These are phyloP conservation scores for Cajanus cajan DNA, from an alignment of 306 rosid species.

Conservation along the genomic window DNA sequence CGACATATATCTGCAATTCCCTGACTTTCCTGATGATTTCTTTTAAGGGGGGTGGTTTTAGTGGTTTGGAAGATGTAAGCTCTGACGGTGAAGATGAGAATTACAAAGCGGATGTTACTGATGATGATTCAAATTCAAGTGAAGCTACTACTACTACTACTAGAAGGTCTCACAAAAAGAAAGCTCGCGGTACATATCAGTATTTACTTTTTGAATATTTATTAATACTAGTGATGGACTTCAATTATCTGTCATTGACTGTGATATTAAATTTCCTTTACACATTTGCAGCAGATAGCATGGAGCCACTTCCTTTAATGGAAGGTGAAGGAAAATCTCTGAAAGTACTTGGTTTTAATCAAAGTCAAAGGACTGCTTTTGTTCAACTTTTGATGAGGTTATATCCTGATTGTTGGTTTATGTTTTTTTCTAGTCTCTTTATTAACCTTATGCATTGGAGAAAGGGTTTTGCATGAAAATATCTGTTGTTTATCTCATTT, in stretches of 20 bases:
- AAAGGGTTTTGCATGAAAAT: conserved; percentile 23
- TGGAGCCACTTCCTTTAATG: conserved; percentile 81
- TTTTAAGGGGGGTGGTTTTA: conserved; percentile 88
- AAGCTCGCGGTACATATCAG: conserved; percentile 58
- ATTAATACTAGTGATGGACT: not conserved
- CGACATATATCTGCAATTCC: not conserved
- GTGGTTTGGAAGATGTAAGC: conserved; percentile 87
- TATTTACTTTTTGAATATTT: conserved; percentile 19
- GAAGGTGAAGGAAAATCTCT: conserved; percentile 93
- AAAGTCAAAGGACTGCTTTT: conserved; percentile 85
- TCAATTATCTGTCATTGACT: not conserved
- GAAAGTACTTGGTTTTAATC: conserved; percentile 94
- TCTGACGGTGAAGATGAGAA: conserved; percentile 91
- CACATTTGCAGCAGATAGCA: conserved; percentile 61
- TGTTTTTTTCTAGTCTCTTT: conserved; percentile 24
- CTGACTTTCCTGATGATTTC: conserved; percentile 64
- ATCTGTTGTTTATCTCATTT: conserved; percentile 32
- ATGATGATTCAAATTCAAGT: conserved; percentile 71
- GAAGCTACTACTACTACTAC: conserved; percentile 52
- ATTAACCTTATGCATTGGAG: conserved; percentile 5
- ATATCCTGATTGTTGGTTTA: not conserved
- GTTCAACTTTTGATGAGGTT: conserved; percentile 96
- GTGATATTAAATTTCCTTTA: conserved; percentile 20
- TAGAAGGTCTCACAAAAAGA: conserved; percentile 64
- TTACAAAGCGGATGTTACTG: conserved; percentile 83